Evolutionary conservation across 1,284 basidiomycete genomes (phyloP).

Genomic region (Microbotryomycetes sp.): DNA sequence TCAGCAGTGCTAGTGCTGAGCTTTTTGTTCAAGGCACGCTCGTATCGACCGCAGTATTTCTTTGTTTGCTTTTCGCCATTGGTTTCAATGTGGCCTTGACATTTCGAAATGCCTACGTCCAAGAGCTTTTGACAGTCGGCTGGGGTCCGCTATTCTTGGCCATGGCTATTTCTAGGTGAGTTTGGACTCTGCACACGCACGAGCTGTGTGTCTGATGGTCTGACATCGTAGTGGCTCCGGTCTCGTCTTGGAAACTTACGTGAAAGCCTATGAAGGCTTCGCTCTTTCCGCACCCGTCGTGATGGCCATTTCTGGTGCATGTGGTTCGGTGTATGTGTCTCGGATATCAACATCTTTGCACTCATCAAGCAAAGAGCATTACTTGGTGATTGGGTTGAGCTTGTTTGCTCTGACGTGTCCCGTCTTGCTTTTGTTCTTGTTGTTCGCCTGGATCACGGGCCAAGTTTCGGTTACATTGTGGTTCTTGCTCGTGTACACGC

Average conservation of each 20-base stretch:
- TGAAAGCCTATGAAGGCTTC: slow-evolving; percentile 77
- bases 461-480: slow-evolving; percentile 66
- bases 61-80: slow-evolving; percentile 54
- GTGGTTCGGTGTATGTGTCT: slow-evolving; percentile 86
- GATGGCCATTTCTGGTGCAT: slow-evolving; percentile 78
- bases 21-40: slow-evolving; percentile 34
- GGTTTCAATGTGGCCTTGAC: slow-evolving; percentile 51
- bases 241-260: slow-evolving; percentile 82
- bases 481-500: slow-evolving; percentile 55
- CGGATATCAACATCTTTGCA: slow-evolving; percentile 81
- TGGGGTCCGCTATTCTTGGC: slow-evolving; percentile 87
- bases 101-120: slow-evolving; percentile 57
- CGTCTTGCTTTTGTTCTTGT: slow-evolving; percentile 64
- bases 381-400: slow-evolving; percentile 45
- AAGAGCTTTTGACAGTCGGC: slow-evolving; percentile 66
- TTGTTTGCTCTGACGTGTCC: slow-evolving; percentile 67
- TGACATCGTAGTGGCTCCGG: slow-evolving; percentile 61
- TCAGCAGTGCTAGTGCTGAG: too few relatives aligned
- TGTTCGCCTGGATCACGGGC: slow-evolving; percentile 56
- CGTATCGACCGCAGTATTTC: slow-evolving; percentile 50
- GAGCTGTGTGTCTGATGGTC: neutral
- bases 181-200: neutral
- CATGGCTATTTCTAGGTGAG: slow-evolving; percentile 67
- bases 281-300: slow-evolving; percentile 82
- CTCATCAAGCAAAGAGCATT: slow-evolving; percentile 40